These are phyloP conservation scores for Xerocomellus amylosporus DNA, from an alignment of 768 basidiomycete species.

Conservation along the genomic window DNA sequence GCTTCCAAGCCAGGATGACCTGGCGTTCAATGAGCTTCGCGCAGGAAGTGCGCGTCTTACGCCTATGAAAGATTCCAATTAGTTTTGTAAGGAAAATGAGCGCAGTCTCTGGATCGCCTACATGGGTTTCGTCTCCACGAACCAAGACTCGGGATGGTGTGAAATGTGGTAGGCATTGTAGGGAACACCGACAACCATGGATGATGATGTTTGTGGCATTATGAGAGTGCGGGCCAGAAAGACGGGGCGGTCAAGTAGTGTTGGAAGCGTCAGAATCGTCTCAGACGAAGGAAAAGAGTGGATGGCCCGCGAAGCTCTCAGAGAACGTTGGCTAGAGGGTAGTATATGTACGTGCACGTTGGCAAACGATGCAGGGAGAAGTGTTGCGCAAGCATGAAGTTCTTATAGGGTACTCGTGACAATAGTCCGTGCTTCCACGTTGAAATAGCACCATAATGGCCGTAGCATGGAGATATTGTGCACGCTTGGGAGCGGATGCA, in stretches of 20 bases:
- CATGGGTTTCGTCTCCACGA: slow-evolving; percentile 25
- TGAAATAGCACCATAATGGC: not conserved
- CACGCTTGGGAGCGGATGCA: not conserved
- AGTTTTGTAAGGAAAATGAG: not conserved
- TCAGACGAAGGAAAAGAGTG: slow-evolving; percentile 28
- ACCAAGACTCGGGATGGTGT: slow-evolving; percentile 24
- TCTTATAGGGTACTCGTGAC: slow-evolving; percentile 23
- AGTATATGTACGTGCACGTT: not conserved
- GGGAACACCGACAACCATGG: slow-evolving; percentile 4
- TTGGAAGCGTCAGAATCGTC: slow-evolving; percentile 17
- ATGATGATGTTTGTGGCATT: slow-evolving; percentile 10
- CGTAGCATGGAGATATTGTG: not conserved
- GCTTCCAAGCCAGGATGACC: slow-evolving; percentile 60
- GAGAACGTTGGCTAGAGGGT: slow-evolving; percentile 17
- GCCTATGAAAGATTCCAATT: slow-evolving; percentile 10
- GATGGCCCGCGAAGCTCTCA: slow-evolving; percentile 20
- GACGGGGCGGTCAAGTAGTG: not conserved
- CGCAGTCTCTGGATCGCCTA: slow-evolving; percentile 5
- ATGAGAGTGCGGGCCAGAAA: not conserved
- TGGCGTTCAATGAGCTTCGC: slow-evolving; percentile 56
- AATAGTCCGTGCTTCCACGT: slow-evolving; percentile 9
- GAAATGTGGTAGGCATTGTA: slow-evolving; percentile 14
- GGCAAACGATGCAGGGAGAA: not conserved
- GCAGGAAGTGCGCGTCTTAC: slow-evolving; percentile 31
- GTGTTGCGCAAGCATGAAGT: not conserved